Conservation (phyloP, 1,284 basidiomycete genomes). For the Abortiporus biennis region DNA sequence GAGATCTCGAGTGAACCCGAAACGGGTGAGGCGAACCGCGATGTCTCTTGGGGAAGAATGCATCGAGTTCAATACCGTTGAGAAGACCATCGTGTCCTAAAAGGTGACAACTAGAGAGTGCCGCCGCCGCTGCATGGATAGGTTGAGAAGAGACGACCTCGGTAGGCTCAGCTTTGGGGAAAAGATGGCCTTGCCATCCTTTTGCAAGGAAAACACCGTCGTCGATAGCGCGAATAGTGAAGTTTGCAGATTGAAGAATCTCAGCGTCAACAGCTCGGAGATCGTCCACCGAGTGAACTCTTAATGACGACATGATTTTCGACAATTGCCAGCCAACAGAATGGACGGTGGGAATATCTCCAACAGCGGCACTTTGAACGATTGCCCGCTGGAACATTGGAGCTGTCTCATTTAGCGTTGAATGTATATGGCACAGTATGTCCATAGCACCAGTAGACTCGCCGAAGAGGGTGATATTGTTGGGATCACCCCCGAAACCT, state of each 20-base stretch:
- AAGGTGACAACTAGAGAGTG: constrained; percentile 1
- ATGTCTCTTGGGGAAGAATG: too few species aligned
- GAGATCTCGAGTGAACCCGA: constrained; percentile 18
- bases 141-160: constrained; percentile 18
- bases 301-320: constrained; percentile 49
- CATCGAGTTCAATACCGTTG: constrained; percentile 20
- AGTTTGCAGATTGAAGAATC: constrained; percentile 44
- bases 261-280: constrained; percentile 51
- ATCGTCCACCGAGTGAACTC: constrained; percentile 48
- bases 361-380: constrained; percentile 56
- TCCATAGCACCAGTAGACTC: constrained; percentile 65
- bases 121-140: neutral
- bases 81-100: constrained; percentile 18
- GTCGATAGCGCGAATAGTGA: constrained; percentile 51
- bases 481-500: constrained; percentile 68
- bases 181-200: constrained; percentile 48
- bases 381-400: constrained; percentile 65
- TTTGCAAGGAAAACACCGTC: constrained; percentile 61
- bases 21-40: neutral
- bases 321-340: constrained; percentile 63
- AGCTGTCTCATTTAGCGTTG: constrained; percentile 46
- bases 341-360: constrained; percentile 49
- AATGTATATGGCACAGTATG: constrained; percentile 66
- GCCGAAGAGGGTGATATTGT: constrained; percentile 67
- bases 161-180: too few species aligned